phyloP scores from a whole-genome alignment of 148 eudicot species.

The Dianthus caryophyllus region DNA sequence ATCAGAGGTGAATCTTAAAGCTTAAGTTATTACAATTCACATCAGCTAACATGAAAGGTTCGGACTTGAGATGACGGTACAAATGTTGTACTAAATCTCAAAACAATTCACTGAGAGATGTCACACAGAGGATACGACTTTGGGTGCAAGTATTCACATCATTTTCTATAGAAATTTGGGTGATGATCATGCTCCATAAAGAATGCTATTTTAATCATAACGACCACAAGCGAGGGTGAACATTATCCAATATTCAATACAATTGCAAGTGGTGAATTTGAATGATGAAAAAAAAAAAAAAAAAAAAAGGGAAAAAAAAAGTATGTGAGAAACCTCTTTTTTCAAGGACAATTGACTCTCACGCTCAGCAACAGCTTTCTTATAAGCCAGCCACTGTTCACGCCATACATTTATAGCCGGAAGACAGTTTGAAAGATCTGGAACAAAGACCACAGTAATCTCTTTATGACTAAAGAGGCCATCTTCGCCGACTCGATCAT shows the following conservation, averaged over 20 bases:
- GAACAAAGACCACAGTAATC: conserved; percentile 79
- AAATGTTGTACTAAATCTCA: too few species aligned
- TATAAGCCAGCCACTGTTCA: conserved; percentile 83
- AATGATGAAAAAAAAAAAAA: background rate
- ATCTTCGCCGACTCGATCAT: conserved; percentile 82
- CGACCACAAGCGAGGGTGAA: background rate
- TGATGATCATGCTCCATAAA: background rate
- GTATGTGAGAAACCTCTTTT: conserved; percentile 48
- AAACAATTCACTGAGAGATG: too few species aligned
- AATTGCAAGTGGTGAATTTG: background rate
- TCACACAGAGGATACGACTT: too few species aligned
- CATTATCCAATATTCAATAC: background rate
- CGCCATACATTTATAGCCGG: conserved; percentile 80
- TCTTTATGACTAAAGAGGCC: conserved; percentile 92
- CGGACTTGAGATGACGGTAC: too few species aligned
- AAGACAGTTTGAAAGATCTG: conserved; percentile 84
- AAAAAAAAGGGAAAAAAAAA: conserved; percentile 14
- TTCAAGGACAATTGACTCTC: conserved; percentile 38
- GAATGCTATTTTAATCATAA: background rate
- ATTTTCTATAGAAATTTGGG: background rate
- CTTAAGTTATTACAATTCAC: too few species aligned
- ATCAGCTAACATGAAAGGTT: too few species aligned
- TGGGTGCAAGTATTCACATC: too few species aligned
- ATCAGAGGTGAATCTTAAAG: too few species aligned
- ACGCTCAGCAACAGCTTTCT: conserved; percentile 65